These are phyloP conservation scores for Punica granatum DNA, from an alignment of 345 rosid genomes.

Conservation along the genomic window DNA sequence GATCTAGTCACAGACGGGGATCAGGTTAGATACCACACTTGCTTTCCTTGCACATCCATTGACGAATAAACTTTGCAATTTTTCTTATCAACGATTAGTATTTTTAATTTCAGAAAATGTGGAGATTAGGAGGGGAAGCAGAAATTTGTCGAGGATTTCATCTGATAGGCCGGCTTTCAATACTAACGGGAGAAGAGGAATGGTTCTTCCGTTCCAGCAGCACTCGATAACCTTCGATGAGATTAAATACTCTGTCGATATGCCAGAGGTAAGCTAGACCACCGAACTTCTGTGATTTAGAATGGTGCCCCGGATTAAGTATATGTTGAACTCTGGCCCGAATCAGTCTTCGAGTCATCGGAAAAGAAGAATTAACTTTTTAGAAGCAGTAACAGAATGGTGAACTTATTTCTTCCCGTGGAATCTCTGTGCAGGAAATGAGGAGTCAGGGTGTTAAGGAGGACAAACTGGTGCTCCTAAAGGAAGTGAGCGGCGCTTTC, in stretches of 20 bases:
- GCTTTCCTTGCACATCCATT: neutral
- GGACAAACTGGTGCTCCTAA: constrained; percentile 40
- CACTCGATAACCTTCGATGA: constrained; percentile 45
- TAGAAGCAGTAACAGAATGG: no score
- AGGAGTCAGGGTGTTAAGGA: constrained; percentile 30
- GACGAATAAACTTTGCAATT: neutral
- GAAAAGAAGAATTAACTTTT: no score
- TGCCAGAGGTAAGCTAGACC: constrained; percentile 41
- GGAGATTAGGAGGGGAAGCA: constrained; percentile 1
- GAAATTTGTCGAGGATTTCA: neutral
- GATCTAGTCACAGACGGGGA: constrained; percentile 15
- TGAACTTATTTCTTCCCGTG: neutral
- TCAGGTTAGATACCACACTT: constrained; percentile 17
- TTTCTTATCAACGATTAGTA: neutral
- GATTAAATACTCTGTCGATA: constrained; percentile 42
- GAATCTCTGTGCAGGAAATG: constrained; percentile 33
- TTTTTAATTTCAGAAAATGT: neutral
- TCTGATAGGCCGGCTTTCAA: neutral
- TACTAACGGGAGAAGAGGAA: constrained; percentile 33
- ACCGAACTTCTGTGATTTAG: neutral
- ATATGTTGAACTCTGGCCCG: no score
- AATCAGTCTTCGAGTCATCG: no score
- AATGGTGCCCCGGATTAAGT: neutral
- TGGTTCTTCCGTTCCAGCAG: constrained; percentile 56
- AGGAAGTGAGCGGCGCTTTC: constrained; percentile 43